Conservation (phyloP, 441 rosid species). For the Aleurites moluccanus region DNA sequence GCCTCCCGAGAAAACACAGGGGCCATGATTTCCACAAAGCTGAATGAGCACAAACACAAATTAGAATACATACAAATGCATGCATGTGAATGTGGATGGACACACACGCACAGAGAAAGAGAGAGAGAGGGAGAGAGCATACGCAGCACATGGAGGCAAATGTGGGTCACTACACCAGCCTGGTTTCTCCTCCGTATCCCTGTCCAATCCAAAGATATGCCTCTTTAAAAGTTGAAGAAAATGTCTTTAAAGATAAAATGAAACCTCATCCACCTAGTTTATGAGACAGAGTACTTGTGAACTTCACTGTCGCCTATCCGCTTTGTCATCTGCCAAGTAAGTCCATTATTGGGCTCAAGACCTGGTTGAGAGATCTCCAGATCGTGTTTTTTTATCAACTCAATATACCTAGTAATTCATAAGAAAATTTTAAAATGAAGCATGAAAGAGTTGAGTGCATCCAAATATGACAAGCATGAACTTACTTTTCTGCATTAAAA, state of each 20-base stretch:
- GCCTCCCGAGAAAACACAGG: slow-evolving; percentile 90
- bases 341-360: slow-evolving; percentile 68
- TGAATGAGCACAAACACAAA: slow-evolving; percentile 34
- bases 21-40: slow-evolving; percentile 97
- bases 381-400: slow-evolving; percentile 70
- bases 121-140: slow-evolving; percentile 26
- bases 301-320: slow-evolving; percentile 75
- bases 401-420: slow-evolving; percentile 52
- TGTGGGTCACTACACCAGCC: slow-evolving; percentile 85
- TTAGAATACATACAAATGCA: slow-evolving; percentile 5
- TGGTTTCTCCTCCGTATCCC: slow-evolving; percentile 72
- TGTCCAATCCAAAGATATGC: slow-evolving; percentile 30
- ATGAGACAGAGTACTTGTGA: slow-evolving; percentile 62
- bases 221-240: slow-evolving; percentile 10
- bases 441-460: slow-evolving; percentile 1
- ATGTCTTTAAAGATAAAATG: not conserved
- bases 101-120: slow-evolving; percentile 16
- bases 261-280: slow-evolving; percentile 11
- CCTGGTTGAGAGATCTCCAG: slow-evolving; percentile 98
- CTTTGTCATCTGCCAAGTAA: slow-evolving; percentile 96
- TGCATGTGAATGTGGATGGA: not conserved
- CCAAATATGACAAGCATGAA: slow-evolving; percentile 14
- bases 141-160: slow-evolving; percentile 98
- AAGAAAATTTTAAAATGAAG: slow-evolving; percentile 16
- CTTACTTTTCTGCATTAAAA: slow-evolving; percentile 71